These are phyloP conservation scores for Hypoxylon sp. DNA, from an alignment of 2,329 filamentous ascomycete species.

Conservation along the genomic window DNA sequence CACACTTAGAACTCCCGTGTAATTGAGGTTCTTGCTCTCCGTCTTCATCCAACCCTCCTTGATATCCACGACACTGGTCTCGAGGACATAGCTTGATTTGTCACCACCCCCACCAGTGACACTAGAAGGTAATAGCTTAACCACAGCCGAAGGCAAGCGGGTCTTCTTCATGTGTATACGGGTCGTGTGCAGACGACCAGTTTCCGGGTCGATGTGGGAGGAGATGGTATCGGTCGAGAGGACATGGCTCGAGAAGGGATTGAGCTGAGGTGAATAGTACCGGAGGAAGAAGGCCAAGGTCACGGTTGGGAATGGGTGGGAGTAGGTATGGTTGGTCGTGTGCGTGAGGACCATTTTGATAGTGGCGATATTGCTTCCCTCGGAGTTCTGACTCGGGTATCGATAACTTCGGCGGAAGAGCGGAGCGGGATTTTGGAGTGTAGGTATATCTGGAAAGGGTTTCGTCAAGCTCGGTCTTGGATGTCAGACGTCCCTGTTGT, in stretches of 20 bases:
- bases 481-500: slow-evolving; percentile 33
- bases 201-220: slow-evolving; percentile 77
- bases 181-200: slow-evolving; percentile 81
- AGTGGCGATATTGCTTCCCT: slow-evolving; percentile 21
- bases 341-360: slow-evolving; percentile 72
- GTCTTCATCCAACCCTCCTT: slow-evolving; percentile 86
- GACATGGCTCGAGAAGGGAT: slow-evolving; percentile 86
- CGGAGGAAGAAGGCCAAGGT: slow-evolving; percentile 91
- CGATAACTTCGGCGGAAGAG: not conserved
- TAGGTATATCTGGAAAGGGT: slow-evolving; percentile 17
- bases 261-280: slow-evolving; percentile 78
- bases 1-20: slow-evolving; percentile 82
- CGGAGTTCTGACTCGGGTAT: slow-evolving; percentile 3
- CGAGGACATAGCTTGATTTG: slow-evolving; percentile 83
- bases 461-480: slow-evolving; percentile 15
- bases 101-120: slow-evolving; percentile 75
- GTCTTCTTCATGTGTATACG: slow-evolving; percentile 87
- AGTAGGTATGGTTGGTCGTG: slow-evolving; percentile 78
- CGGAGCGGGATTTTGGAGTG: slow-evolving; percentile 5
- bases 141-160: slow-evolving; percentile 78
- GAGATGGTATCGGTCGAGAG: slow-evolving; percentile 86
- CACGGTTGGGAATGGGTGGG: slow-evolving; percentile 86
- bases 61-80: slow-evolving; percentile 83
- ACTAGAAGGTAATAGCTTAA: slow-evolving; percentile 80
- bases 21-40: slow-evolving; percentile 85